Conservation (phyloP, 371 early-diverging fungal species). For the Apophysomyces elegans region DNA sequence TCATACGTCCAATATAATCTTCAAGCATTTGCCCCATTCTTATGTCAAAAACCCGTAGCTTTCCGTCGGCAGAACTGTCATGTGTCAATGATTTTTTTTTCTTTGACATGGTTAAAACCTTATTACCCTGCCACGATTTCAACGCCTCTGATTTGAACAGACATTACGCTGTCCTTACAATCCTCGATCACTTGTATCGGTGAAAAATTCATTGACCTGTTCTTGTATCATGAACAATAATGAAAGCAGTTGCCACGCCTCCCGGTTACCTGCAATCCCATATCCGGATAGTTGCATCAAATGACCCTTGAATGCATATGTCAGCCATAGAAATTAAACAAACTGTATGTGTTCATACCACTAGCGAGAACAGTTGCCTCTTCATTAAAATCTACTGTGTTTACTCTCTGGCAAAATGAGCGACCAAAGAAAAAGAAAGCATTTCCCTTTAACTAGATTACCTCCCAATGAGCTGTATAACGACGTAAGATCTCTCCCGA, state of each 20-base stretch:
- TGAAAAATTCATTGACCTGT: conserved; percentile 62
- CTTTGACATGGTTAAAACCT: background rate
- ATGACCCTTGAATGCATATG: conserved; percentile 65
- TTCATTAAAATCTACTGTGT: conserved; percentile 80
- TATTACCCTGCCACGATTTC: conserved; percentile 80
- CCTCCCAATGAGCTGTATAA: conserved; percentile 84
- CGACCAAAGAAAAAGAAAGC: background rate
- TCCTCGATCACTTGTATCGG: conserved; percentile 91
- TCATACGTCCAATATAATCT: conserved; percentile 78
- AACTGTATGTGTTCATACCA: conserved; percentile 37
- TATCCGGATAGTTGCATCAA: conserved; percentile 86
- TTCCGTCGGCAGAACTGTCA: conserved; percentile 81
- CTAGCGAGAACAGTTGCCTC: conserved; percentile 83
- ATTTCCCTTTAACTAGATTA: conserved; percentile 23
- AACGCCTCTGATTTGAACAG: conserved; percentile 67
- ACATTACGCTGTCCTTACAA: conserved; percentile 86
- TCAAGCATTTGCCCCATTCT: conserved; percentile 71
- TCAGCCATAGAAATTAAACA: background rate
- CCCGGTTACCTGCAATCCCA: conserved; percentile 82
- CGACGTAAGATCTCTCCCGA: conserved; percentile 74
- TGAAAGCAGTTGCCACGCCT: background rate
- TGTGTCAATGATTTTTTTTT: background rate
- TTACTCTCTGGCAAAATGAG: conserved; percentile 62
- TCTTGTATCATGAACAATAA: background rate
- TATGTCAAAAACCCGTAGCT: conserved; percentile 83